Evolutionary conservation across 441 rosid genomes (phyloP).

Genomic region (Erodium texanum): DNA sequence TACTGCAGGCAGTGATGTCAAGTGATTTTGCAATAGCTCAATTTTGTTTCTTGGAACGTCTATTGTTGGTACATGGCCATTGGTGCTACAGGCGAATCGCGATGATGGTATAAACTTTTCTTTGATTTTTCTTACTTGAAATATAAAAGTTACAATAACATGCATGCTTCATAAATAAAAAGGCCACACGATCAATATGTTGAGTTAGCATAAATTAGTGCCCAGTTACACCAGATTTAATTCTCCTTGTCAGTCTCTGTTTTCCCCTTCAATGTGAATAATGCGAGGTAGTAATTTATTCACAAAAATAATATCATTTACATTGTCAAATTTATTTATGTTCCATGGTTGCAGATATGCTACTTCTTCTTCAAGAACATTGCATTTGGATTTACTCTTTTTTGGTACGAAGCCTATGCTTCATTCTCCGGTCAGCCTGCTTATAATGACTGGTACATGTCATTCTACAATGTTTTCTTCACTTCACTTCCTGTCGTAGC

Average conservation of each 20-base stretch:
- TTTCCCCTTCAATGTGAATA: too few relatives aligned
- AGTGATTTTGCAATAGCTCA: slow-evolving; percentile 85
- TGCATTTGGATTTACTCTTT: slow-evolving; percentile 73
- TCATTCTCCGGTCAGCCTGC: slow-evolving; percentile 81
- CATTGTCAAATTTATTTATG: neutral
- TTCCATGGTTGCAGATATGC: slow-evolving; percentile 53
- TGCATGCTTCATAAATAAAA: neutral
- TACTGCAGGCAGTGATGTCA: slow-evolving; percentile 80
- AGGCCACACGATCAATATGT: too few relatives aligned
- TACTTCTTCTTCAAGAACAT: slow-evolving; percentile 97
- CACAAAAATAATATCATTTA: slow-evolving; percentile 6
- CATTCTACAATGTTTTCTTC: slow-evolving; percentile 83
- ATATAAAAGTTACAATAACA: neutral
- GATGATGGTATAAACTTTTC: slow-evolving; percentile 50
- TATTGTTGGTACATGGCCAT: slow-evolving; percentile 87
- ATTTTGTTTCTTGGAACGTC: slow-evolving; percentile 66
- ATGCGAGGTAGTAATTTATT: neutral
- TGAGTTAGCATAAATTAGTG: too few relatives aligned
- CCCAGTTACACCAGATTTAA: too few relatives aligned
- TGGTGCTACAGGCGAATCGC: slow-evolving; percentile 95
- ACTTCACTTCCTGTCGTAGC: slow-evolving; percentile 95
- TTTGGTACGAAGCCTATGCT: slow-evolving; percentile 76
- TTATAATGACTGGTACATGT: slow-evolving; percentile 78
- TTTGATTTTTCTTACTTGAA: neutral
- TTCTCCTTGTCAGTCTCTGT: too few relatives aligned